Base-by-base conservation (phyloP, 495 filamentous ascomycete species). In the Terfezia boudieri region DNA sequence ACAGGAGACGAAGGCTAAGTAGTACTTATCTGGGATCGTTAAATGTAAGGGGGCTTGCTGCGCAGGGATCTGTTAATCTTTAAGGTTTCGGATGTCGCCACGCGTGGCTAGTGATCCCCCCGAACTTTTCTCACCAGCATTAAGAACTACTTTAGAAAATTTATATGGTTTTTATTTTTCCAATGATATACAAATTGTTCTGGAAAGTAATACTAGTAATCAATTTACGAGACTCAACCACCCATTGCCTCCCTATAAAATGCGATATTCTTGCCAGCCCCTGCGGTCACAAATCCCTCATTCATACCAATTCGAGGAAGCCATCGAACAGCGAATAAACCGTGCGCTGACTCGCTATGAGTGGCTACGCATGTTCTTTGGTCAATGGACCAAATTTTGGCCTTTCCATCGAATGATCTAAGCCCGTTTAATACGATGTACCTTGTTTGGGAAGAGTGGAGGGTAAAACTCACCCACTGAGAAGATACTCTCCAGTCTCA, bases 201-300 rank as follows among this genome's bases (percentile, higher is more conserved):
- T 32, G 26, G 7, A 32, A 32, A 32, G 26, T 32, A 32, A 32
- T 32, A 32, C 26, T 32, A 1, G 26, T 7, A 32, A 5, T 4
- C 4, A 32, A 7, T 32, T 32, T 32, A 32, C 26, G 26, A 32
- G 26, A 9, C 11, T 51, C 55, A 86, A 55, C 76, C 78, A 9
- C 84, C 84, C 36, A 81, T 85, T 53, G 92, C 89, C 68, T 98
- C 90, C 37, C 90, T 73, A 65, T 96, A 98, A 67, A 96, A 92
- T 8, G 78, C 76, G 55, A 98, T 73, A 61, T 79, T 86, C 61
- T 75, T 66, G 61, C 80, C 85, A 23, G 83, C 84, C 2, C 92
- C 92, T 12, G 79, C 84, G 12, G 83, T 83, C 51, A 81, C 84
- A 67, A 98, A 98, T 55, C 79, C 80, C 70, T 95, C 89, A 36